Conservation (phyloP, 129 eudicot genomes). For the Artemisia tridentata region DNA sequence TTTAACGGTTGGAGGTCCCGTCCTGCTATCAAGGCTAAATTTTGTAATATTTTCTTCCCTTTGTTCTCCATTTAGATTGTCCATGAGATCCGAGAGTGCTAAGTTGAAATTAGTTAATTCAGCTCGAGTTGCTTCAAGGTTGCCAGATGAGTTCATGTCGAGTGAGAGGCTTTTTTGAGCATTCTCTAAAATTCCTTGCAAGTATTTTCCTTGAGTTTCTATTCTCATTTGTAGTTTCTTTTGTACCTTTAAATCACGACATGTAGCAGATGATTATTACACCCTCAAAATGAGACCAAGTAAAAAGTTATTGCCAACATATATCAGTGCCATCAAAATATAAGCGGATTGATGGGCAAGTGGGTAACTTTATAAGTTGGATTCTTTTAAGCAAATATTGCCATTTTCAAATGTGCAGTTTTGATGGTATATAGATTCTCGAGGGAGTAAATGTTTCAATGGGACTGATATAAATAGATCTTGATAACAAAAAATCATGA, state of each 20-base stretch:
- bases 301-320: background rate
- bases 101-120: constrained; percentile 65
- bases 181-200: constrained; percentile 81
- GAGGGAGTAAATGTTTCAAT: background rate
- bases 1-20: constrained; percentile 25
- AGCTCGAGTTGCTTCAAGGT: constrained; percentile 55
- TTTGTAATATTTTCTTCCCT: constrained; percentile 25
- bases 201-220: constrained; percentile 93
- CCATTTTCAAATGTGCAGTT: background rate
- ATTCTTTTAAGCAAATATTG: background rate
- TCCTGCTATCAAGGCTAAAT: constrained; percentile 21
- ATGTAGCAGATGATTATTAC: constrained; percentile 1
- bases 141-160: constrained; percentile 52
- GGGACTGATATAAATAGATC: background rate
- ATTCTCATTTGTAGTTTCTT: constrained; percentile 88
- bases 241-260: constrained; percentile 55
- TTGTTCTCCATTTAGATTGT: constrained; percentile 50
- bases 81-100: constrained; percentile 75
- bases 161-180: constrained; percentile 79
- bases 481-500: background rate
- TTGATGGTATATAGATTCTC: background rate
- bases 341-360: background rate
- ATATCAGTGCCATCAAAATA: background rate
- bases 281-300: background rate
- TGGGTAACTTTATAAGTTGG: background rate